Percentiles rank a stretch among this genome's conserved stretches.
These are phyloP conservation scores for Eimeria brunetti DNA, from an alignment of 169 alveolate species.

Conservation along the genomic window DNA sequence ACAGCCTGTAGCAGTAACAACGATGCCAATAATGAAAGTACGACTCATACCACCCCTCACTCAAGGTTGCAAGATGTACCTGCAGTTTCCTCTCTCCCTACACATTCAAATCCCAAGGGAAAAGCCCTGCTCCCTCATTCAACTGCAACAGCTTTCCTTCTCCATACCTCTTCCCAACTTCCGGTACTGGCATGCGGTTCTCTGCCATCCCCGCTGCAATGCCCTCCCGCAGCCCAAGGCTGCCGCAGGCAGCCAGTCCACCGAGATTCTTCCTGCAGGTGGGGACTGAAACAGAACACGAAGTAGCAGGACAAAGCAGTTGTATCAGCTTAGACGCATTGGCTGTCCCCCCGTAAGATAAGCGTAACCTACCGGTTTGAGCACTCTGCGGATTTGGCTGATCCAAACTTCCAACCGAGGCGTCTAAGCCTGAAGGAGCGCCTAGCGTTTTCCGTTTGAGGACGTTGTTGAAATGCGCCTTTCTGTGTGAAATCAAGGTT, in stretches of 20 bases:
- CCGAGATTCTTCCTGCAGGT: constrained; percentile 12
- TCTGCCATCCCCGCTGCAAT: neutral
- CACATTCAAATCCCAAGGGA: neutral
- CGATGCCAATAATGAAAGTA: neutral
- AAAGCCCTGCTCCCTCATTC: neutral
- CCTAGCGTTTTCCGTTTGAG: neutral
- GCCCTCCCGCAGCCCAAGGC: neutral
- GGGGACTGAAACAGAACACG: constrained; percentile 16
- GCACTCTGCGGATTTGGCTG: neutral
- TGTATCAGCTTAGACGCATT: neutral
- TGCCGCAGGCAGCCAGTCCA: constrained; percentile 40
- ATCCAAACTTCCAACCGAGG: constrained; percentile 18
- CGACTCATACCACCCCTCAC: neutral
- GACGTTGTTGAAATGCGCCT: neutral
- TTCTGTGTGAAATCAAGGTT: neutral
- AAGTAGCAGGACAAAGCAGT: neutral
- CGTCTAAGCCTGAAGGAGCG: constrained; percentile 3
- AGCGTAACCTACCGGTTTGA: neutral
- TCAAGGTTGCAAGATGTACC: neutral
- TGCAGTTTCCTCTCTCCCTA: neutral
- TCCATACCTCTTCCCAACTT: constrained; percentile 20
- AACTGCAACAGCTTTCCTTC: neutral
- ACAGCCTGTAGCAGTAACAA: constrained; percentile 13
- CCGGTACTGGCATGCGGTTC: constrained; percentile 40
- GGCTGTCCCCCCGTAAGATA: neutral